phyloP scores from a whole-genome alignment of 2,329 filamentous ascomycete species.

The Xylaria polymorpha region DNA sequence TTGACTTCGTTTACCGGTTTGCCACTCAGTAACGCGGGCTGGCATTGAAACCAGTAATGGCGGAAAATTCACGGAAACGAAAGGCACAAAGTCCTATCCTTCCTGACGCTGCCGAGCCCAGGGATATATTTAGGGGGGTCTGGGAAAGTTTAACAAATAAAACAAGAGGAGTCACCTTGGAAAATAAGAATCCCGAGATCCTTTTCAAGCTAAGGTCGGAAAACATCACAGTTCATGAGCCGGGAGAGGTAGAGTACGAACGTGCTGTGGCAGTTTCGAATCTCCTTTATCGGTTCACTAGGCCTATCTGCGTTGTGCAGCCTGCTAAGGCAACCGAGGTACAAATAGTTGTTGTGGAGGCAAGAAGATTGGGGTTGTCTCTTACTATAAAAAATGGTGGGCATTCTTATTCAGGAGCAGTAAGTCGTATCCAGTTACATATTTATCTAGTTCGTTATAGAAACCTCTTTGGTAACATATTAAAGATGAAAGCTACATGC shows the following conservation, averaged over 20 bases:
- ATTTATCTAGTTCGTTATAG: not conserved
- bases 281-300: slow-evolving; percentile 18
- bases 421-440: not conserved
- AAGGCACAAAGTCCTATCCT: too few relatives aligned
- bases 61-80: too few relatives aligned
- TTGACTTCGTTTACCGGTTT: too few relatives aligned
- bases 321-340: not conserved
- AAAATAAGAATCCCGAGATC: not conserved
- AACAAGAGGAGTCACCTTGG: not conserved
- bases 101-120: too few relatives aligned
- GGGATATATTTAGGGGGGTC: too few relatives aligned
- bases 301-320: slow-evolving; percentile 14
- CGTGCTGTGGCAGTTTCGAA: slow-evolving; percentile 13
- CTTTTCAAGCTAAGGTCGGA: not conserved
- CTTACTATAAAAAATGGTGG: not conserved
- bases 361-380: not conserved
- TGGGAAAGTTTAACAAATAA: not conserved
- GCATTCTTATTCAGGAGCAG: not conserved
- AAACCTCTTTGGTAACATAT: not conserved
- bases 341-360: not conserved
- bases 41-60: too few relatives aligned
- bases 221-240: not conserved
- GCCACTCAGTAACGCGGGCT: too few relatives aligned
- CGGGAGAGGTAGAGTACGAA: slow-evolving; percentile 15
- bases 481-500: not conserved